These are phyloP conservation scores for Arthrobotrys sphaeroides DNA, from an alignment of 2,329 filamentous ascomycete genomes.

Conservation along the genomic window DNA sequence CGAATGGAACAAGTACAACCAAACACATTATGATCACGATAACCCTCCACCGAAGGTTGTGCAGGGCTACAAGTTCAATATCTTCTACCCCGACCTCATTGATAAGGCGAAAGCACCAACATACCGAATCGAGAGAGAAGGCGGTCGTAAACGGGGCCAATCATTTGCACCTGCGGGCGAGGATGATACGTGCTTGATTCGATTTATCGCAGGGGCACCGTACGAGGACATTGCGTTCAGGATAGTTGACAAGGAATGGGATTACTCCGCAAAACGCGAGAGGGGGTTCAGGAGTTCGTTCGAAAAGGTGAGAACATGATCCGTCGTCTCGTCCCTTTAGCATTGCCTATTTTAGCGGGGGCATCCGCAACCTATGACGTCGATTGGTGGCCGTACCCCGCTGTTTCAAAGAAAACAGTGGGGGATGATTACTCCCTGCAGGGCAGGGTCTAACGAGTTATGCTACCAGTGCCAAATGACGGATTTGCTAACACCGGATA, in stretches of 20 bases:
- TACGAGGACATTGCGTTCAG: slow-evolving; percentile 97
- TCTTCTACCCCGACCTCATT: slow-evolving; percentile 97
- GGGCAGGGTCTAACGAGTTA: too few species aligned
- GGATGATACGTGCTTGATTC: slow-evolving; percentile 95
- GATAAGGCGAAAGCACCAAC: slow-evolving; percentile 94
- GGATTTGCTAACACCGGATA: too few species aligned
- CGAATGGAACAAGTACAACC: slow-evolving; percentile 99
- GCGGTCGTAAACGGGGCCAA: slow-evolving; percentile 86
- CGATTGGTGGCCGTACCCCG: too few species aligned
- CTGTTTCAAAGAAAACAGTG: too few species aligned
- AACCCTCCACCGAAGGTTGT: slow-evolving; percentile 98
- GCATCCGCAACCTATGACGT: too few species aligned
- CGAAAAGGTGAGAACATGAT: slow-evolving; percentile 81
- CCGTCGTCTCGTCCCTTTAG: slow-evolving; percentile 8
- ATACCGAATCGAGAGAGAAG: slow-evolving; percentile 93
- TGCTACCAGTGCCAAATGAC: too few species aligned
- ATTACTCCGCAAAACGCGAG: slow-evolving; percentile 95
- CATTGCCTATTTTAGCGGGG: too few species aligned
- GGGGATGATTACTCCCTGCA: too few species aligned
- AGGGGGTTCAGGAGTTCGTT: slow-evolving; percentile 96
- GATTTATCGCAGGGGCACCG: slow-evolving; percentile 92
- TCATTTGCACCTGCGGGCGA: slow-evolving; percentile 93
- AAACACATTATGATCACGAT: slow-evolving; percentile 98
- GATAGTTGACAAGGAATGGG: slow-evolving; percentile 98
- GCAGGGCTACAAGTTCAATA: slow-evolving; percentile 99